Evolutionary conservation across 345 rosid species (phyloP), one percentile per base, ranked within the genome.

Genomic region (Excoecaria agallocha): DNA sequence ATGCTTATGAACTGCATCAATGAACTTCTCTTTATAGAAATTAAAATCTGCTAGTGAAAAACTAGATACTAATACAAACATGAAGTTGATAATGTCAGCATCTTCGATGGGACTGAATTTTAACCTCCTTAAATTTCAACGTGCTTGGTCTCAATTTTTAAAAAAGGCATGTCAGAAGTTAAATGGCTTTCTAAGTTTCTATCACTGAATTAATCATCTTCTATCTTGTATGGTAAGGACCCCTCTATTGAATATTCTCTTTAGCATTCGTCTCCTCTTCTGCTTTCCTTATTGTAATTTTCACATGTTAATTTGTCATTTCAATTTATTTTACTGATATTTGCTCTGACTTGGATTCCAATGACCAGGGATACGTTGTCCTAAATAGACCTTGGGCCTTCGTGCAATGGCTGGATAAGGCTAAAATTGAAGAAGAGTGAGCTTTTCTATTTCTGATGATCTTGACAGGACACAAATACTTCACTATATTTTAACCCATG

Each of bases 341-440:
- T 46, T 48, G 51, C 17, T 16, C 17, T 69, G 4, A 49, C 22
- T 16, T 50, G 39, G 51, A 8, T 61, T 60, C 39, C 48, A 58
- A 15, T 52, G 58, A 70, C 37, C 91, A 93, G 99, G 98, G 99
- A 35, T 93, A 95, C 73, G 82, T 93, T 66, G 99, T 95, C 71
- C 85, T 95, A 69, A 91, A 95, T 76, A 89, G 99, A 84, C 98
- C 99, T 51, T 93, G 98, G 96, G 98, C 99, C 1, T 95, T 93
- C 60, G 98, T 91, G 67, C 99, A 95, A 56, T 91, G 98, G 98
- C 86, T 95, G 75, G 89, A 89, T 76, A 95, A 87, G 83, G 88
- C 97, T 66, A 87, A 84, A 45, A 93, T 93, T 43, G 83, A 87
- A 76, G 98, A 93, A 86, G 96, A 95, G 99, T 95, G 89, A 87